A percentile compares a stretch with the other conserved stretches of the same genome.
These are phyloP conservation scores for Fusarium incarnatum DNA, from an alignment of 2,329 filamentous ascomycete genomes.

Conservation along the genomic window DNA sequence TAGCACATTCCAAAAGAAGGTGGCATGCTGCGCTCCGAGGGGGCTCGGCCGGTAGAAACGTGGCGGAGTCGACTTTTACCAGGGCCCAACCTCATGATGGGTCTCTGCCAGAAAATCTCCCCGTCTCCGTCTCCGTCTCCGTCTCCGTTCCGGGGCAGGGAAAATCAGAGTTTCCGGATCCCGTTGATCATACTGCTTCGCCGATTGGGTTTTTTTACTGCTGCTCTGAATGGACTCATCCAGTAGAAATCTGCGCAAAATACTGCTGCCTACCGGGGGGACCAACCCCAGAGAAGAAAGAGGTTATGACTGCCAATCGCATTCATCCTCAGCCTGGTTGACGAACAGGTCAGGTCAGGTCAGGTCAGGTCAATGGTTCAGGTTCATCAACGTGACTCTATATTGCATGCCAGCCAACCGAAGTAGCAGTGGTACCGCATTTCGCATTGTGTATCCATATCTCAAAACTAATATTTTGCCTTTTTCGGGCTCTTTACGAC, in stretches of 20 bases:
- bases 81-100: neutral
- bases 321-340: neutral
- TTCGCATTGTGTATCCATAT: constrained; percentile 1
- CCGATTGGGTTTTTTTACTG: constrained; percentile 17
- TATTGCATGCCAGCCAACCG: constrained; percentile 8
- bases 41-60: constrained; percentile 39
- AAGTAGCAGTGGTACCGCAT: constrained; percentile 33
- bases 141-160: neutral
- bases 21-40: constrained; percentile 24
- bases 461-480: neutral
- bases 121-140: constrained; percentile 24
- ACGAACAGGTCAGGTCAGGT: constrained; percentile 1
- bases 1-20: constrained; percentile 23
- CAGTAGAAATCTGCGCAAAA: constrained; percentile 13
- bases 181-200: neutral
- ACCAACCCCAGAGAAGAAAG: constrained; percentile 35
- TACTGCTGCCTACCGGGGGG: constrained; percentile 34
- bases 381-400: constrained; percentile 7
- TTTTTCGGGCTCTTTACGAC: neutral
- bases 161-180: constrained; percentile 21
- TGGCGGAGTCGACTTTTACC: constrained; percentile 36
- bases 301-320: constrained; percentile 25
- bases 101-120: constrained; percentile 9
- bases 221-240: constrained; percentile 8
- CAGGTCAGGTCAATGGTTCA: neutral